Percentiles rank a stretch among this genome's conserved stretches.
Evolutionary conservation across 1,284 basidiomycete species (phyloP).

Genomic region (Ustilago cynodontis): DNA sequence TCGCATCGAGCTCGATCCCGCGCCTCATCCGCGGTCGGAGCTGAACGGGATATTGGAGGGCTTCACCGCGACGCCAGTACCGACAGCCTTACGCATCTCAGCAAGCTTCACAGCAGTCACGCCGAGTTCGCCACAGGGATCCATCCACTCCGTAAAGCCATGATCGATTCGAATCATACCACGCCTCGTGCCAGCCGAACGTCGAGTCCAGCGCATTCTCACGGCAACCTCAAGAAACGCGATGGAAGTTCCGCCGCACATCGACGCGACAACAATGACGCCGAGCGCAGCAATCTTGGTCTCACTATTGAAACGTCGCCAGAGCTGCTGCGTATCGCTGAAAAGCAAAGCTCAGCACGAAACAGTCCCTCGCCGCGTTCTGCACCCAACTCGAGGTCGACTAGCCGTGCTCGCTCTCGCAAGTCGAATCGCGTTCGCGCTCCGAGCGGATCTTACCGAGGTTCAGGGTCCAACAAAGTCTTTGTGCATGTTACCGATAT

Average conservation of each 20-base stretch:
- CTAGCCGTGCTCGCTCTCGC: constrained; percentile 48
- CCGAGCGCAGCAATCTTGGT: constrained; percentile 28
- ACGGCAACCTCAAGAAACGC: constrained; percentile 41
- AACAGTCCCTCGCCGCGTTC: constrained; percentile 18
- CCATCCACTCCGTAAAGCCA: constrained; percentile 43
- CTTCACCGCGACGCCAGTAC: constrained; percentile 32
- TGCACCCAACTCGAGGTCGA: constrained; percentile 39
- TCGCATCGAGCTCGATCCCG: constrained; percentile 35
- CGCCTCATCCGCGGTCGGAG: constrained; percentile 34
- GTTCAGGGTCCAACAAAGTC: constrained; percentile 45
- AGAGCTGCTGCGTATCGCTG: constrained; percentile 37
- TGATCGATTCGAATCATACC: constrained; percentile 52
- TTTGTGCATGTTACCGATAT: constrained; percentile 59
- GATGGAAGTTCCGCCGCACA: constrained; percentile 26
- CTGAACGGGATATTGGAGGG: constrained; percentile 19
- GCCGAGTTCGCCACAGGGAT: constrained; percentile 44
- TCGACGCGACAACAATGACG: constrained; percentile 9
- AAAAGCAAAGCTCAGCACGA: constrained; percentile 15
- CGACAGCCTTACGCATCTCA: constrained; percentile 35
- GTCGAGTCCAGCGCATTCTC: constrained; percentile 30
- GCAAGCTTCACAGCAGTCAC: constrained; percentile 29
- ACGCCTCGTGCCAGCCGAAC: constrained; percentile 53
- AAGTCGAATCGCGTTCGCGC: constrained; percentile 32
- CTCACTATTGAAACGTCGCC: constrained; percentile 52
- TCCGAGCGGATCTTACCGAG: constrained; percentile 29